Base-by-base conservation (phyloP, 305 asterid species). In the Fraxinus baroniana region DNA sequence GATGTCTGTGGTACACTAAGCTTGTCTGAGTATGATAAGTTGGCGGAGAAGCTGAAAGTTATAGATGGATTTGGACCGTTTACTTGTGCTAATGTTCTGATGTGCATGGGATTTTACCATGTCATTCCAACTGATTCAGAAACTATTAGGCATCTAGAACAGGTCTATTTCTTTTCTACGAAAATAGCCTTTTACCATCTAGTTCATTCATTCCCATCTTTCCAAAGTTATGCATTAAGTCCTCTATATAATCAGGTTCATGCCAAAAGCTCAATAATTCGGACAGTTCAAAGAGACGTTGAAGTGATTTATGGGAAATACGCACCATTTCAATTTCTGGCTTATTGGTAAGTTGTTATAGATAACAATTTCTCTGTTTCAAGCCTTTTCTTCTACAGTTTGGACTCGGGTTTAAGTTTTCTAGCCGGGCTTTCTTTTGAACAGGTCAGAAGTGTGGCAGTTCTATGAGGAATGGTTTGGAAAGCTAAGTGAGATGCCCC, bases 61-160 rank as follows among this genome's bases (percentile, higher is more conserved):
- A 91, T 94, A 17, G 79, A 94, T 85, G 98, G 97, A 81, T 91
- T 93, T 66, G 97, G 98, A 49, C 97, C 94, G 13, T 94, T 88
- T 86, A 90, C 97, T 1, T 91, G 97, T 78, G 91, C 97, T 66
- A 94, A 94, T 89, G 92, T 94, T 81, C 92, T 94, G 36, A 89
- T 92, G 97, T 93, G 97, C 90, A 85, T 93, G 92, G 98, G 97
- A 81, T 93, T 86, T 80, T 94, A 92, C 91, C 97, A 93, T 85
- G 91, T 90, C 37, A 86, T 94, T 85, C 97, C 98, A 52, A 76
- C 93, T n/a, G 98, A 94, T 88, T 92, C 98, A 33, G 95, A 94
- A 86, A 94, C 97, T 52, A 87, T 94, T 71, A 86, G 97, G 91
- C 97, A 93, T 86, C 86, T 92, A 77, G 87, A 92, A 64, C 97